A percentile compares a stretch with the other conserved stretches of the same genome.
Conservation (phyloP, 139 green algal species). For the Chlorella sp. region DNA sequence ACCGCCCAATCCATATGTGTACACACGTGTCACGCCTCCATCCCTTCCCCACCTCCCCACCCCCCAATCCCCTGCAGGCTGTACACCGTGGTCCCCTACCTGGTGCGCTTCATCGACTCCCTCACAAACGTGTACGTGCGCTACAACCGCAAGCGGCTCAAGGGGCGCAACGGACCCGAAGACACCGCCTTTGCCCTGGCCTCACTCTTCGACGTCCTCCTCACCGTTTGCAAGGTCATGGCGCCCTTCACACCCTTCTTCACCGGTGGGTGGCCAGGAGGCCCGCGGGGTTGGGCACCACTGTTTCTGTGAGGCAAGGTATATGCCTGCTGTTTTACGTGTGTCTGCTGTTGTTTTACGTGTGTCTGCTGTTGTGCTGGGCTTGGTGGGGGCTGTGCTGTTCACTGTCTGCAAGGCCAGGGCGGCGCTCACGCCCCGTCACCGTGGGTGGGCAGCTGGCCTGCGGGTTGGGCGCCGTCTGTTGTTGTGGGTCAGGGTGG, state of each 20-base stretch:
- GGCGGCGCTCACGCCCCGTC: no score
- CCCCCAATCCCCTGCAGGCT: conserved; percentile 60
- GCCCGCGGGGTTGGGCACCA: no score
- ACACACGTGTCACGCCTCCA: no score
- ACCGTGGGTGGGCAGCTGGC: no score
- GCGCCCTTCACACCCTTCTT: conserved; percentile 99
- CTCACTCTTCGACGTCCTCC: conserved; percentile 87
- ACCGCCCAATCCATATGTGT: no score
- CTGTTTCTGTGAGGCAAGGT: not conserved
- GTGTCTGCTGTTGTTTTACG: not conserved
- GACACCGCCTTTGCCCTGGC: conserved; percentile 78
- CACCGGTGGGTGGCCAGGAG: conserved; percentile 39
- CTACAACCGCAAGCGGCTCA: conserved; percentile 97
- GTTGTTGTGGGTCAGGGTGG: no score
- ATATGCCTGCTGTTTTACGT: no score
- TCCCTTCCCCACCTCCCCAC: no score
- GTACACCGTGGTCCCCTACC: conserved; percentile 95
- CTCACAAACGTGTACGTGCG: conserved; percentile 99
- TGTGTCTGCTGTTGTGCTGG: no score
- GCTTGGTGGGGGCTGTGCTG: no score
- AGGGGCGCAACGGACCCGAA: conserved; percentile 69
- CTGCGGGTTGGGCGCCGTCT: no score
- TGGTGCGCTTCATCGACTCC: conserved; percentile 96
- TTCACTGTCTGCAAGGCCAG: no score
- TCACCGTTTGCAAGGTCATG: conserved; percentile 95